phyloP scores from a whole-genome alignment of 2,329 filamentous ascomycete species.

The Colletotrichum costaricense region DNA sequence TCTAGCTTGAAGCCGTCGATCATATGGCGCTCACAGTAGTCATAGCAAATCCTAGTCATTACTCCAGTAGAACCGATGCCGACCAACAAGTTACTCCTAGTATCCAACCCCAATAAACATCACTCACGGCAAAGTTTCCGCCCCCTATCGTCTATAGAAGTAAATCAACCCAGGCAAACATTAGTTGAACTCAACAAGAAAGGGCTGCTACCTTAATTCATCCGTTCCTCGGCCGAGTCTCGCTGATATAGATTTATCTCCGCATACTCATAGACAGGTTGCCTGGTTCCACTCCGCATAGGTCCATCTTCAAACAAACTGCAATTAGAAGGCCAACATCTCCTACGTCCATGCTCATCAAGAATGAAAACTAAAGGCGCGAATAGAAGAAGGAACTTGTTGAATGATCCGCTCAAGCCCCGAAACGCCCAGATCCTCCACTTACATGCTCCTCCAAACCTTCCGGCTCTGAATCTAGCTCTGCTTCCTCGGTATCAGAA shows the following conservation, averaged over 20 bases:
- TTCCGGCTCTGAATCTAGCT: neutral
- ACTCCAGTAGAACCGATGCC: too few species aligned
- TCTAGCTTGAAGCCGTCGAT: neutral
- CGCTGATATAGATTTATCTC: neutral
- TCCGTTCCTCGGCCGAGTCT: neutral
- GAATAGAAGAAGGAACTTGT: too few species aligned
- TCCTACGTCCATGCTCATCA: too few species aligned
- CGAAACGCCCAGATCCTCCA: neutral
- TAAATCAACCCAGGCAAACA: neutral
- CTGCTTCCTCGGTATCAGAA: neutral
- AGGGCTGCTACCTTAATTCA: neutral
- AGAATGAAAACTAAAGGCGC: too few species aligned
- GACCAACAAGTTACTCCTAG: neutral
- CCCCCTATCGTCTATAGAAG: neutral
- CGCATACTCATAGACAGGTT: neutral
- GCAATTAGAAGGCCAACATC: too few species aligned
- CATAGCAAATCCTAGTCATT: neutral
- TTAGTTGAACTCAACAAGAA: neutral
- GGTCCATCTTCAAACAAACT: neutral
- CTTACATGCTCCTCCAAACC: too few species aligned
- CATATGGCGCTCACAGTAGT: neutral
- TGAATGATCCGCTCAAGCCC: neutral
- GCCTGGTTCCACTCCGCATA: too few species aligned
- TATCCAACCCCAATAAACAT: neutral
- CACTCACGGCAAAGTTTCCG: neutral